Evolutionary conservation across 345 rosid species (phyloP), one percentile per base, ranked within the genome.

Genomic region (Aquilaria yunnanensis): DNA sequence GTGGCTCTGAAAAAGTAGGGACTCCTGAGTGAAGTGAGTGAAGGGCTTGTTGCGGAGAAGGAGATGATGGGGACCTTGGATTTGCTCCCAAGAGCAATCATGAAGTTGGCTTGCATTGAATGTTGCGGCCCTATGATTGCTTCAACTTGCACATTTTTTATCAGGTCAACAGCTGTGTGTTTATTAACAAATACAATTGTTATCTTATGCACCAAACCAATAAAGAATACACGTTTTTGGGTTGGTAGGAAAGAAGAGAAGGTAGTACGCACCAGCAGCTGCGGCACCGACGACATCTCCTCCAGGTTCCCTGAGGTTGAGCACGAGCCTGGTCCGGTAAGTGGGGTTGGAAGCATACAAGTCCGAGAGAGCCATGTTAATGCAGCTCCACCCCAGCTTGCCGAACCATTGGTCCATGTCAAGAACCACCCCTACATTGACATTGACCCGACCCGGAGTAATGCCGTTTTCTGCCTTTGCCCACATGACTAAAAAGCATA

Each of bases 331-430:
- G 47, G 94, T 84, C 56, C 51, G 70, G 77, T 74, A 86, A 32
- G 56, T 32, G 3, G 64, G 47, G 62, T 62, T 64, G 16, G 74
- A 14, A 5, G 63, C 62, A 14, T 87, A 85, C 59, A 89, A 81
- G 23, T 90, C 95, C 0, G 75, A 56, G 2, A 90, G 67, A n/a
- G 90, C 74, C 83, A 81, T 68, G 50, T 80, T 60, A 30, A 87
- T 74, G 69, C 92, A 81, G 2, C 77, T 76, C 80, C 74, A 51
- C 0, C 49, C 43, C 10, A 72, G 32, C 29, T 69, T 74, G 31
- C 70, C 83, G 5, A 46, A 5, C 10, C 0, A n/a, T 0, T 3
- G 47, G 14, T 78, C 78, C 14, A 68, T 7, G 51, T 85, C 88
- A 3, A 88, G 71, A 68, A 76, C 69, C 54, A 85, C 76, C 3